These are phyloP conservation scores for Colletotrichum caudatum DNA, from an alignment of 2,329 filamentous ascomycete species.

Conservation along the genomic window DNA sequence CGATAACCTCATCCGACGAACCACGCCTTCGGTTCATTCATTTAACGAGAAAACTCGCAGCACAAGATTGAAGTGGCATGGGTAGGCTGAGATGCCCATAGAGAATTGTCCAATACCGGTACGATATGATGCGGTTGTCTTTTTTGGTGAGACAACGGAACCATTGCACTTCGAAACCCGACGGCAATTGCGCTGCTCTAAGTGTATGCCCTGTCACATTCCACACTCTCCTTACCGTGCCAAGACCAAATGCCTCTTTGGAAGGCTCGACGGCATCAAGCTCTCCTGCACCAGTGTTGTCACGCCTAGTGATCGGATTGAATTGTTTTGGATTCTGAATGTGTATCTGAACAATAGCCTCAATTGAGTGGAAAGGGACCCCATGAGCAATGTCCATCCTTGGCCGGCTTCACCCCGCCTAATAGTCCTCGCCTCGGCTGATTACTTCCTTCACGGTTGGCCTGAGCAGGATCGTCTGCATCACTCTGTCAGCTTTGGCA, in stretches of 20 bases:
- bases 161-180: neutral
- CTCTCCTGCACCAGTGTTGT: neutral
- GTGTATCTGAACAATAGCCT: constrained; percentile 38
- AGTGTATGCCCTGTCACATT: neutral
- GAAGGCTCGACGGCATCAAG: neutral
- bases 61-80: neutral
- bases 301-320: neutral
- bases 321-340: constrained; percentile 25
- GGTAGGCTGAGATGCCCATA: neutral
- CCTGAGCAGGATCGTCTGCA: constrained; percentile 79
- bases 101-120: too few relatives aligned
- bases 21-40: neutral
- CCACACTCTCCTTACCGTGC: neutral
- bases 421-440: constrained; percentile 88
- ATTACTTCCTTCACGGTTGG: constrained; percentile 89
- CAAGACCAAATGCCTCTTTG: neutral
- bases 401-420: constrained; percentile 45
- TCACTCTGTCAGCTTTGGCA: constrained; percentile 8
- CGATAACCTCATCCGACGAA: neutral
- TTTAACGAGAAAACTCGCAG: neutral
- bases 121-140: neutral
- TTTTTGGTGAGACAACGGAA: too few relatives aligned
- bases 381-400: constrained; percentile 23
- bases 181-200: too few relatives aligned
- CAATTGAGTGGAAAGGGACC: constrained; percentile 34